Evolutionary conservation across 768 basidiomycete genomes (phyloP), one percentile per base, ranked within the genome.

Genomic region (Galerina marginata): DNA sequence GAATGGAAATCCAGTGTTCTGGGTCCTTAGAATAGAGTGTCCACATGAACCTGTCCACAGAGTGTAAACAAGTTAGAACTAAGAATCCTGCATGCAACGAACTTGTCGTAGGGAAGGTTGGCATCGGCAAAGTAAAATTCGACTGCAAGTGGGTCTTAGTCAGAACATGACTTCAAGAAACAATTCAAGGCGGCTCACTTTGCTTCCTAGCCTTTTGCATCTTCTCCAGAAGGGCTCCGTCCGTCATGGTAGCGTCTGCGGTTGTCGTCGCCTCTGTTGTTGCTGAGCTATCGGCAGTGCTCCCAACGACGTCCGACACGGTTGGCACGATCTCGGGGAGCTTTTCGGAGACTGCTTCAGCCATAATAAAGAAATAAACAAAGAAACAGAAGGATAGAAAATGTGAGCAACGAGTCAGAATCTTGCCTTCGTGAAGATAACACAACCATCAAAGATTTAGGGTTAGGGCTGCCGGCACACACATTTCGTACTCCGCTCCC

Each of bases 111-210:
- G 1, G 96, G 96, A 54, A 99, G 84, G 75, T 98, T 97, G n/a
- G 94, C 85, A 75, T 96, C 95, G 53, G 92, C 92, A 76, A 99
- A 95, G 80, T 98, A 97, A 75, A 97, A 98, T 72, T 95, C 92
- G 68, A 96, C 96, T 97, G 56, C 6, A 16, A 56, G 11, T n/a
- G 15, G 48, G 11, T 5, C 14, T 48, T 1, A 39, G n/a, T 53
- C n/a, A 40, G 49, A 43, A 59, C 36, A 7, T 26, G 11, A n/a
- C 15, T 12, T 5, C n/a, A 38, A 16, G 39, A 45, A 16, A 51
- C 38, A 9, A 40, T 45, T 44, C 11, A 9, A 16, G 11, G 9
- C 43, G 16, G 72, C 81, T 56, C 61, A 85, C 89, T 78, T 70
- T 91, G 88, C 65, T 79, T 80, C 56, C 79, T 78, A 1, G 85